These are phyloP conservation scores for Aspergillus sp. DNA, from an alignment of 2,329 filamentous ascomycete species.

Conservation along the genomic window DNA sequence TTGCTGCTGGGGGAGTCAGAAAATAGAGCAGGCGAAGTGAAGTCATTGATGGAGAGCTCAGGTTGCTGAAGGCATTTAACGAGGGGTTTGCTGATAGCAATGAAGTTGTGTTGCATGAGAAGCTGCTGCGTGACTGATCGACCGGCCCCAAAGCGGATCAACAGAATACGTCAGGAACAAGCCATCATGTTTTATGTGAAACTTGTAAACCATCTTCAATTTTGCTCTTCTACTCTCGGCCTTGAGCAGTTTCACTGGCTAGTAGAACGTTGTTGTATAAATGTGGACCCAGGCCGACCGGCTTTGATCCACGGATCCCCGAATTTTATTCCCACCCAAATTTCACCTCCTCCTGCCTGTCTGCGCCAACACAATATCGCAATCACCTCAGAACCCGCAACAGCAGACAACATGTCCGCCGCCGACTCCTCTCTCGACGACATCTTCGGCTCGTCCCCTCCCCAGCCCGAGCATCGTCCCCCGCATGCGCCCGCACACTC, in stretches of 20 bases:
- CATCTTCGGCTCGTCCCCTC: slow-evolving; percentile 44
- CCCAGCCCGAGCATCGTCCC: slow-evolving; percentile 2
- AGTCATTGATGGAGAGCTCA: not conserved
- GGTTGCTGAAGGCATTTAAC: not conserved
- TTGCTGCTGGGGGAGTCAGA: slow-evolving; percentile 13
- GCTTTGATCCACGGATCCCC: not conserved
- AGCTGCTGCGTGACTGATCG: not conserved
- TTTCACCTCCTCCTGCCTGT: not conserved
- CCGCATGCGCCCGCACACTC: not conserved
- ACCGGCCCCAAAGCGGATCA: too few relatives aligned
- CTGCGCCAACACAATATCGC: not conserved
- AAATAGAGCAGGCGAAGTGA: slow-evolving; percentile 10
- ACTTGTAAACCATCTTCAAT: too few relatives aligned
- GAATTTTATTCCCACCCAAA: not conserved
- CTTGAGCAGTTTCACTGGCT: too few relatives aligned
- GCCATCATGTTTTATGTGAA: too few relatives aligned
- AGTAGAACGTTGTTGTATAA: too few relatives aligned
- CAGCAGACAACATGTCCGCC: slow-evolving; percentile 6
- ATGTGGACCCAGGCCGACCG: too few relatives aligned
- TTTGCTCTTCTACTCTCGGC: too few relatives aligned
- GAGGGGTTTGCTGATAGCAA: not conserved
- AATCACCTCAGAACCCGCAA: not conserved
- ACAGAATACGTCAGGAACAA: too few relatives aligned
- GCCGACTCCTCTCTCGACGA: slow-evolving; percentile 37
- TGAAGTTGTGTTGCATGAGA: not conserved